Base-by-base conservation (phyloP, 2,329 filamentous ascomycete species). In the Calonectria hawksworthii region DNA sequence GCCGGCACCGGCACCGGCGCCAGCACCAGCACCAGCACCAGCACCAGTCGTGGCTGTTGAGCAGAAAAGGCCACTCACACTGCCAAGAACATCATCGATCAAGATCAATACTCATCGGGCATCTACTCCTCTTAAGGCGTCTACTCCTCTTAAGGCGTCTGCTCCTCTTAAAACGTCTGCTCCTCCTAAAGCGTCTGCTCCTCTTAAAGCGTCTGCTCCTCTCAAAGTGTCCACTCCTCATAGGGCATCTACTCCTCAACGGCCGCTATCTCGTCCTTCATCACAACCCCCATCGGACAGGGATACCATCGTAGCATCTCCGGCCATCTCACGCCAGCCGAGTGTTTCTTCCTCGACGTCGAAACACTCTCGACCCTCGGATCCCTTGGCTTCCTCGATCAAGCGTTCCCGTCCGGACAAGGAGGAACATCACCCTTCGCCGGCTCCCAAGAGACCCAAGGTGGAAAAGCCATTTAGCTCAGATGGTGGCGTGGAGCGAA, bases 401-500 rank as follows among this genome's bases (percentile, higher is more conserved):
- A 87, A 87, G 74, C 82, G 86, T 21, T 81, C 85, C 23, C 84
- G 83, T 3, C 80, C 84, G 41, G 86, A 86, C 18, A 86, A 85
- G 71, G 82, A 84, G 6, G 85, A 86, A 47, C 77, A 79, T 32
- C 76, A 79, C 5, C 80, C 67, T 21, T 74, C 81, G 1, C 86
- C 86, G 1, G 83, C 82, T 32, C 80, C 85, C 0, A 87, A 87
- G 79, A 83, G 86, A 16, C 83, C 85, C 6, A 87, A 87, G 79
- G 80, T 82, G 9, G 84, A 85, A 54, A 79, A 85, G 47, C 73
- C 80, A 2, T 77, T 78, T 21, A 75, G 77, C 3, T 70, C 76
- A 9, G 79, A 77, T 18, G 61, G 68, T 3, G 78, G 80, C 1
- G 74, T 74, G 44, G 79, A 79, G 28, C 79, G 75, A 41, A 85